Evolutionary conservation across 2,329 filamentous ascomycete genomes (phyloP).

Genomic region (Fusarium albidum): DNA sequence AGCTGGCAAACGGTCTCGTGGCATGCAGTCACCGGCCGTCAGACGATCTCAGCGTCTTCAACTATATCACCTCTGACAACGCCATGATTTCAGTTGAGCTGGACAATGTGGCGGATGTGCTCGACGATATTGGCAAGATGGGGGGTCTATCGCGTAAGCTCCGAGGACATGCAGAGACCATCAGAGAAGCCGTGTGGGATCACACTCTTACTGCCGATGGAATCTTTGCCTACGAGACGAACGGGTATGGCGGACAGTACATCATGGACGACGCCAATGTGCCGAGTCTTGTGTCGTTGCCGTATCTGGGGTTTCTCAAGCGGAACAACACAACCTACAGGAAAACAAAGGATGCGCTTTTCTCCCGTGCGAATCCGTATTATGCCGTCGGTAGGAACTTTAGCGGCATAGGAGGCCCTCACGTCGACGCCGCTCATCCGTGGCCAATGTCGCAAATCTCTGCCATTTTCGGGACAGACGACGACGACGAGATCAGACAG

Average conservation of each 20-base stretch:
- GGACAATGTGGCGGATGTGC: conserved; percentile 8
- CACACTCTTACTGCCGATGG: conserved; percentile 14
- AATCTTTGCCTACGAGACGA: conserved; percentile 20
- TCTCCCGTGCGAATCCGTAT: conserved; percentile 19
- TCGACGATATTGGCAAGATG: not conserved
- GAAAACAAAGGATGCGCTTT: conserved; percentile 8
- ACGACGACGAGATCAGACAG: conserved; percentile 4
- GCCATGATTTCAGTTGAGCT: conserved; percentile 26
- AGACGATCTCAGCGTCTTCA: conserved; percentile 12
- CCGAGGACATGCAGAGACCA: conserved; percentile 4
- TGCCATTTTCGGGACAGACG: conserved; percentile 11
- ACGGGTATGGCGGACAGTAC: conserved; percentile 22
- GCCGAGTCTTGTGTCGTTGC: conserved; percentile 9
- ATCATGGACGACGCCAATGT: conserved; percentile 30
- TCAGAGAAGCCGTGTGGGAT: conserved; percentile 13
- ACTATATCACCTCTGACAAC: conserved; percentile 25
- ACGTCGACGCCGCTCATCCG: conserved; percentile 13
- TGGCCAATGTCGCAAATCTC: conserved; percentile 22
- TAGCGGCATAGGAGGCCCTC: conserved; percentile 15
- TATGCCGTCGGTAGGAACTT: conserved; percentile 14
- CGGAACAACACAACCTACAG: conserved; percentile 7
- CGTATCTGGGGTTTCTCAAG: conserved; percentile 19
- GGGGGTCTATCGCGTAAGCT: not conserved
- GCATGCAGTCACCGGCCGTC: conserved; percentile 22
- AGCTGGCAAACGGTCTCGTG: conserved; percentile 15